phyloP scores from a whole-genome alignment of 768 basidiomycete species.

The Boletus bicolor region DNA sequence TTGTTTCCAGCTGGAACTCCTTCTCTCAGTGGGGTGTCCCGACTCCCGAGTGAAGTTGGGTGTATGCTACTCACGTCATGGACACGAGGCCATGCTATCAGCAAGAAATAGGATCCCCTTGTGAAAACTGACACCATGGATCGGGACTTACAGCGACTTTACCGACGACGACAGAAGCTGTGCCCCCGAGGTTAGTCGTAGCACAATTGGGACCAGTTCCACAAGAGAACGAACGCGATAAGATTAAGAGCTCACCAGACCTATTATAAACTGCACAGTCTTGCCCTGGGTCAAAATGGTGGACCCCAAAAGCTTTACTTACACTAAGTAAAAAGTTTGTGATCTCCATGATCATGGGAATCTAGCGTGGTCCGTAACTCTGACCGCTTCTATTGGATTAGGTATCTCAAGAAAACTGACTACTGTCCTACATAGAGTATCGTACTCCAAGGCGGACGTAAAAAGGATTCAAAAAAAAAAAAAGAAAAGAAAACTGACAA shows the following conservation, averaged over 20 bases:
- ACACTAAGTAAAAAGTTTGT: too few species aligned
- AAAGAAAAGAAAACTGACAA: background rate
- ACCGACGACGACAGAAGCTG: constrained; percentile 37
- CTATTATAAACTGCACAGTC: background rate
- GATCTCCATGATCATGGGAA: background rate
- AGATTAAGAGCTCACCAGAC: background rate
- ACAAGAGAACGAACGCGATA: background rate
- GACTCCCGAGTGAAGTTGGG: background rate
- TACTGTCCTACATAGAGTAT: too few species aligned
- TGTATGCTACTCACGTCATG: constrained; percentile 43
- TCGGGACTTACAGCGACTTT: constrained; percentile 35
- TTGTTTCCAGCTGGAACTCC: constrained; percentile 38
- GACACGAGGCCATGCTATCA: constrained; percentile 50
- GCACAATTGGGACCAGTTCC: constrained; percentile 1
- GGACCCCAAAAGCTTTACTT: background rate
- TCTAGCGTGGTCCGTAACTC: background rate
- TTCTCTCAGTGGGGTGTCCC: background rate
- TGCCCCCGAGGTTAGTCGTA: constrained; percentile 38
- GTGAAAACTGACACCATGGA: background rate
- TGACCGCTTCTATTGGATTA: background rate
- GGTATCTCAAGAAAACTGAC: background rate
- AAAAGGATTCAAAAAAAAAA: too few species aligned
- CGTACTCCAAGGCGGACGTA: too few species aligned
- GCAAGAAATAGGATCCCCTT: background rate
- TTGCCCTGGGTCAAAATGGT: background rate